phyloP scores from a whole-genome alignment of 441 rosid genomes.

The Erysimum pusillum region DNA sequence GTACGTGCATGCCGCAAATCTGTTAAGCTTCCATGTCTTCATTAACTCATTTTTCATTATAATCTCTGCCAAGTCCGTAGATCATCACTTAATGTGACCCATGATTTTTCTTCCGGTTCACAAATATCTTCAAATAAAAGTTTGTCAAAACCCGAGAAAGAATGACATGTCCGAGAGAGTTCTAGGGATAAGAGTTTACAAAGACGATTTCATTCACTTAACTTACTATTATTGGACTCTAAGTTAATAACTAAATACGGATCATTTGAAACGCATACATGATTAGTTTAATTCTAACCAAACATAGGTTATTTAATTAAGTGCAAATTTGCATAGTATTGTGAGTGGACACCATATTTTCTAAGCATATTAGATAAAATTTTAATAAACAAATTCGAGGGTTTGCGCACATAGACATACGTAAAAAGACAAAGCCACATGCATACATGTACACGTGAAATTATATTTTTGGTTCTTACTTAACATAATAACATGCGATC shows the following conservation, averaged over 20 bases:
- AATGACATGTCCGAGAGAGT: not conserved
- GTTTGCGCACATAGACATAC: slow-evolving; percentile 1
- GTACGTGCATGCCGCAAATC: too few relatives aligned
- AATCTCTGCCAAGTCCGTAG: not conserved
- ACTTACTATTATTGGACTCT: too few relatives aligned
- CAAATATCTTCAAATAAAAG: not conserved
- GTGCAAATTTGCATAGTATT: not conserved
- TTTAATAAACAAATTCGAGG: not conserved
- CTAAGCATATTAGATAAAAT: not conserved
- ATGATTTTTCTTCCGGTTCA: not conserved
- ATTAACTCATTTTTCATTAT: not conserved
- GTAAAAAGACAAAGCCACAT: slow-evolving; percentile 24
- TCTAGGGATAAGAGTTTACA: not conserved
- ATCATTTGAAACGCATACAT: not conserved
- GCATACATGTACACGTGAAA: slow-evolving; percentile 27
- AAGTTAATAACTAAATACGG: too few relatives aligned
- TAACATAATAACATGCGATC: not conserved
- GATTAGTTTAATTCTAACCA: not conserved
- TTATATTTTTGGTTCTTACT: slow-evolving; percentile 7
- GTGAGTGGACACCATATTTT: slow-evolving; percentile 7
- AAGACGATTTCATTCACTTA: not conserved
- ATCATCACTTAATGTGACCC: too few relatives aligned
- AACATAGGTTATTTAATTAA: not conserved
- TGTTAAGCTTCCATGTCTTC: not conserved
- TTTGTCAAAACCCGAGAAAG: not conserved